Conservation (phyloP, 2,329 filamentous ascomycete species). For the Fonsecaea erecta region DNA sequence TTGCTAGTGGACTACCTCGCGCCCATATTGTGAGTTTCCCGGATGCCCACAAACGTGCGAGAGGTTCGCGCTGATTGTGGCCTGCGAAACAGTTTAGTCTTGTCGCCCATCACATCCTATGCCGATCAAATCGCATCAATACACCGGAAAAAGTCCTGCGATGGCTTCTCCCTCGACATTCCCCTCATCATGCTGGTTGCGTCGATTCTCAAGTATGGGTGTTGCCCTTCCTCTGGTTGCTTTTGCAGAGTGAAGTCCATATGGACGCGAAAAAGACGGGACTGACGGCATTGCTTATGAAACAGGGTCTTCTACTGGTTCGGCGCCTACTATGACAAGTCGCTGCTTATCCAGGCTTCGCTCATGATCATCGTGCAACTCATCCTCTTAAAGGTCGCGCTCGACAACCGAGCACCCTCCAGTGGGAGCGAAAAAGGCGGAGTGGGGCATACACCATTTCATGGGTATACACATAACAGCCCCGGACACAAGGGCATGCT, state of each 20-base stretch:
- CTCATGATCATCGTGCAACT: constrained; percentile 65
- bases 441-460: constrained; percentile 50
- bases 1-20: constrained; percentile 53
- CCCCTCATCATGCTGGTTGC: constrained; percentile 70
- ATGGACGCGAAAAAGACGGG: background rate
- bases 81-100: constrained; percentile 56
- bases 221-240: background rate
- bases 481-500: constrained; percentile 24
- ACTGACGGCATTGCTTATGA: background rate
- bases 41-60: background rate
- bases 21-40: constrained; percentile 52
- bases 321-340: constrained; percentile 63
- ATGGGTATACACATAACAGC: constrained; percentile 35
- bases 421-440: constrained; percentile 44
- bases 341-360: constrained; percentile 63
- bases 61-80: background rate
- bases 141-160: constrained; percentile 62
- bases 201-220: constrained; percentile 63
- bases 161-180: constrained; percentile 69
- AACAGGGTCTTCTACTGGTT: constrained; percentile 68
- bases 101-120: constrained; percentile 68
- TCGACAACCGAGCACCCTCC: constrained; percentile 58
- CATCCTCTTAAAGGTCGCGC: constrained; percentile 64
- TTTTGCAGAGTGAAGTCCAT: background rate
- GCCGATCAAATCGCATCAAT: constrained; percentile 70